These are phyloP conservation scores for Gonium pectorale DNA, from an alignment of 139 green algal species.

Conservation along the genomic window DNA sequence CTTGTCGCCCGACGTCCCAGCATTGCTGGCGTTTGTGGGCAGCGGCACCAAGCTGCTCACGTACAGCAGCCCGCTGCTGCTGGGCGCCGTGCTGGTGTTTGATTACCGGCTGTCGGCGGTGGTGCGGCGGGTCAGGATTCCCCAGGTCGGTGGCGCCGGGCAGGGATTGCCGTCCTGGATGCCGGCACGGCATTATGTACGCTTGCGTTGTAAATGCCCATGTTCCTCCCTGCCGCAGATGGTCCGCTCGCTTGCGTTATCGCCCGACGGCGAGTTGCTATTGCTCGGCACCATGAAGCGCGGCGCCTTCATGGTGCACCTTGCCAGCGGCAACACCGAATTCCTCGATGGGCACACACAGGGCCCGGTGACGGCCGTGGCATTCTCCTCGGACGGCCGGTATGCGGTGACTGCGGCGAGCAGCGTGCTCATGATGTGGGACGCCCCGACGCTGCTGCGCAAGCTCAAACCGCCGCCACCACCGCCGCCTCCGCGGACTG, in stretches of 20 bases:
- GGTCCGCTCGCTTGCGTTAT: conserved; percentile 39
- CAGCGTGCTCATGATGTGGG: conserved; percentile 36
- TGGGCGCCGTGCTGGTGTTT: conserved; percentile 53
- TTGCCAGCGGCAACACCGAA: not conserved
- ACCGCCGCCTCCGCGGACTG: not conserved
- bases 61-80: conserved; percentile 52
- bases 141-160: conserved; percentile 12
- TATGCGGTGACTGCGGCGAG: conserved; percentile 21
- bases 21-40: conserved; percentile 47
- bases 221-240: conserved; percentile 26
- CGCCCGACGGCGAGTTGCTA: conserved; percentile 29
- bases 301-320: conserved; percentile 17
- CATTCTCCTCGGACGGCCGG: conserved; percentile 1
- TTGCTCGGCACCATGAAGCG: conserved; percentile 43
- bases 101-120: conserved; percentile 55
- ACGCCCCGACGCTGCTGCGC: not conserved
- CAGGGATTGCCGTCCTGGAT: not conserved
- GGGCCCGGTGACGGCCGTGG: conserved; percentile 6
- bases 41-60: conserved; percentile 44
- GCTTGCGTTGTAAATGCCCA: not conserved
- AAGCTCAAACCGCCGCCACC: not conserved
- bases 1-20: conserved; percentile 53
- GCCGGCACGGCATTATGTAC: not conserved
- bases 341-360: conserved; percentile 2
- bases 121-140: conserved; percentile 29